These are phyloP conservation scores for Camellia oleifera DNA, from an alignment of 179 eudicot species.

Conservation along the genomic window DNA sequence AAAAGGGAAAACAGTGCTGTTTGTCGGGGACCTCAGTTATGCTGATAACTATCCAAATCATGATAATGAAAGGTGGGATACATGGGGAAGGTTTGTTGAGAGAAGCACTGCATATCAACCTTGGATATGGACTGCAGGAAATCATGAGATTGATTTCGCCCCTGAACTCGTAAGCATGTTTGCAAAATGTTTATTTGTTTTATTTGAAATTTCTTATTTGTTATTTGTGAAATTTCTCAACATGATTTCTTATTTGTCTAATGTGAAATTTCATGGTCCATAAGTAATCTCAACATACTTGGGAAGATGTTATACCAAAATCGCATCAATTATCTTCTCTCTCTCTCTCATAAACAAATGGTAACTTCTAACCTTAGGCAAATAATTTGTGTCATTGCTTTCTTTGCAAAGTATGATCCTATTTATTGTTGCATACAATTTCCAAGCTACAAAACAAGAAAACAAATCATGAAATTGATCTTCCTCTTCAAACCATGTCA, in stretches of 20 bases:
- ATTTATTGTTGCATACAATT: background rate
- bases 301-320: background rate
- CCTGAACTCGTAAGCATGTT: conserved; percentile 45
- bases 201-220: background rate
- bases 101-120: conserved; percentile 68
- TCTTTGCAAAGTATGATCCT: background rate
- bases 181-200: background rate
- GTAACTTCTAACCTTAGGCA: background rate
- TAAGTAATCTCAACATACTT: background rate
- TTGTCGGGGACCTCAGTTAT: conserved; percentile 57
- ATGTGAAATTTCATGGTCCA: background rate
- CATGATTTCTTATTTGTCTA: background rate
- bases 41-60: conserved; percentile 52
- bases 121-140: conserved; percentile 76
- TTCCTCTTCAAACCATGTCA: background rate
- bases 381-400: background rate
- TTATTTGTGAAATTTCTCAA: background rate
- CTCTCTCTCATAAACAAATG: background rate
- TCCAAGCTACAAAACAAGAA: background rate
- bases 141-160: conserved; percentile 60
- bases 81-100: conserved; percentile 69
- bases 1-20: conserved; percentile 48
- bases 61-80: conserved; percentile 57
- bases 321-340: background rate
- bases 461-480: conserved; percentile 31